Conservation (phyloP, 2,329 filamentous ascomycete genomes). For the Davidsoniella australis region DNA sequence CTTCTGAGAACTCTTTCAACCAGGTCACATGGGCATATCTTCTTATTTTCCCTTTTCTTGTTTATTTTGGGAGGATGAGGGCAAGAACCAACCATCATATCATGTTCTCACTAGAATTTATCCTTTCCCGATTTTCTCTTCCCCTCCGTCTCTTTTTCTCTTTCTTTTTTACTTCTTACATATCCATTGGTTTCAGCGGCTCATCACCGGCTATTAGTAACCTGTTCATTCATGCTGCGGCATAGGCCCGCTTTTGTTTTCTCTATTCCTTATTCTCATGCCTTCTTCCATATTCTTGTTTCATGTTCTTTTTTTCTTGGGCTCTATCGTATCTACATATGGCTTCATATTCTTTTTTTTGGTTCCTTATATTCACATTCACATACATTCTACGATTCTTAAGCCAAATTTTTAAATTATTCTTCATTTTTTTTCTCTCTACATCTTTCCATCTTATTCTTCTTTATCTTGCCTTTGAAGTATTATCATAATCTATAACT, state of each 20-base stretch:
- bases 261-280: slow-evolving; percentile 13
- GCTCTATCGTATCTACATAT: not conserved
- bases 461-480: slow-evolving; percentile 13
- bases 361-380: slow-evolving; percentile 3
- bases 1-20: not conserved
- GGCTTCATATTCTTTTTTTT: not conserved
- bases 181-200: no score
- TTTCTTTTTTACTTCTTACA: slow-evolving; percentile 1
- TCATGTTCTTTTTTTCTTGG: slow-evolving; percentile 11
- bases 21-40: not conserved
- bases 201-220: slow-evolving; percentile 8
- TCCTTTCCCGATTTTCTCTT: not conserved
- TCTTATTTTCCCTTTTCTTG: not conserved
- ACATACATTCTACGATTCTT: not conserved
- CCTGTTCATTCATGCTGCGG: slow-evolving; percentile 13
- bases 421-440: slow-evolving; percentile 12
- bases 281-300: slow-evolving; percentile 14
- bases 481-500: not conserved
- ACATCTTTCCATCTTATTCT: slow-evolving; percentile 10
- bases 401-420: not conserved
- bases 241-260: slow-evolving; percentile 15
- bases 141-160: slow-evolving; percentile 11
- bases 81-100: not conserved
- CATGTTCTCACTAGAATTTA: not conserved
- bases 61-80: not conserved